A percentile compares a stretch with the other conserved stretches of the same genome.
phyloP scores from a whole-genome alignment of 805 yeast genomes.

The Osmozyma mogii region DNA sequence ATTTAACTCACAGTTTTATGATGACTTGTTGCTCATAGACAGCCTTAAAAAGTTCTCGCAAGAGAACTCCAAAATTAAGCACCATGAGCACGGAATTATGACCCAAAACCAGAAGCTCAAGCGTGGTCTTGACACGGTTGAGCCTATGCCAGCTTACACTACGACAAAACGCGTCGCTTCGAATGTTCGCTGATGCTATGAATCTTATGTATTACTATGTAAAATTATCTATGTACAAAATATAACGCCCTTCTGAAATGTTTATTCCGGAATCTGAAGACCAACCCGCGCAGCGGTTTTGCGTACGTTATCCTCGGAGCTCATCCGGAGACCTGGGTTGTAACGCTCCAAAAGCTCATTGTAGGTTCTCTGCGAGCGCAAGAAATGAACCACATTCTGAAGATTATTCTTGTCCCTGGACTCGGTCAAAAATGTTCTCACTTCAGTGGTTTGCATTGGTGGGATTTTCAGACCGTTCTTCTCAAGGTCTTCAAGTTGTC shows the following conservation, averaged over 20 bases:
- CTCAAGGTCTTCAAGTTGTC: slow-evolving; percentile 18
- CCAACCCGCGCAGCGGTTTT: slow-evolving; percentile 90
- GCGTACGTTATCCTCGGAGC: slow-evolving; percentile 69
- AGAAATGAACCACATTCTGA: slow-evolving; percentile 52
- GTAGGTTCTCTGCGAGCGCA: slow-evolving; percentile 69
- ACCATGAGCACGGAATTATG: slow-evolving; percentile 15
- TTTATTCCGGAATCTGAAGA: slow-evolving; percentile 34
- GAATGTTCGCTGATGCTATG: background rate
- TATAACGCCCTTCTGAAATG: background rate
- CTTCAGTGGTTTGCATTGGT: slow-evolving; percentile 3
- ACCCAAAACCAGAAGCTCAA: slow-evolving; percentile 24
- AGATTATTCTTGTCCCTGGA: slow-evolving; percentile 28
- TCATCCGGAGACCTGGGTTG: slow-evolving; percentile 74
- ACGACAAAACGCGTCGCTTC: slow-evolving; percentile 6
- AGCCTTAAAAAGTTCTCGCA: slow-evolving; percentile 29
- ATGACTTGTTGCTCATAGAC: slow-evolving; percentile 32
- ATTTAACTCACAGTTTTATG: slow-evolving; percentile 26
- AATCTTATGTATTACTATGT: background rate
- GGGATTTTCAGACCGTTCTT: slow-evolving; percentile 8
- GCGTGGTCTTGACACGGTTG: slow-evolving; percentile 11
- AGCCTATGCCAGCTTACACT: slow-evolving; percentile 1
- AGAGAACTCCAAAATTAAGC: slow-evolving; percentile 28
- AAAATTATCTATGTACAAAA: background rate
- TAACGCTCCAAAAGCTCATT: slow-evolving; percentile 75
- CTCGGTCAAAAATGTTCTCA: slow-evolving; percentile 4